Evolutionary conservation across 805 yeast genomes (phyloP).

Genomic region (Lipomyces orientalis): DNA sequence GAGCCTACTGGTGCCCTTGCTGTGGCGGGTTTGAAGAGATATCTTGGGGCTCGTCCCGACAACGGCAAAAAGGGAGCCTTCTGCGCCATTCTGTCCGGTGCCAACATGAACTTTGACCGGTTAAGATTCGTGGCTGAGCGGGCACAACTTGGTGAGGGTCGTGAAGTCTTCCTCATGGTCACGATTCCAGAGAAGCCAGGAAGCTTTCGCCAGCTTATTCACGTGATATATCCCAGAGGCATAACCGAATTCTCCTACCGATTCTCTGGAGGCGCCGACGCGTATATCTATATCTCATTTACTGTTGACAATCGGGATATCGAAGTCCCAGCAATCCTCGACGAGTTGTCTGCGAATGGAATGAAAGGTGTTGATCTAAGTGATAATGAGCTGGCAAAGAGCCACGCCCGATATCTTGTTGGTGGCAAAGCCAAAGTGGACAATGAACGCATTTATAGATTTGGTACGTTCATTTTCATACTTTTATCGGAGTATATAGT

Average conservation of each 20-base stretch:
- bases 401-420: conserved; percentile 93
- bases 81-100: conserved; percentile 90
- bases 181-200: conserved; percentile 95
- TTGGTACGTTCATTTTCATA: conserved; percentile 42
- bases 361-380: conserved; percentile 83
- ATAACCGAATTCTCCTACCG: conserved; percentile 96
- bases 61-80: conserved; percentile 71
- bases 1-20: conserved; percentile 98
- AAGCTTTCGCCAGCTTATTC: conserved; percentile 78
- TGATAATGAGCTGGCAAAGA: conserved; percentile 91
- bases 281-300: conserved; percentile 87
- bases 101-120: conserved; percentile 97
- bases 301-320: conserved; percentile 72
- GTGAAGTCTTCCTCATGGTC: conserved; percentile 88
- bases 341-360: conserved; percentile 53
- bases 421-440: conserved; percentile 83
- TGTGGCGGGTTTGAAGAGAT: conserved; percentile 92
- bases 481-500: background rate
- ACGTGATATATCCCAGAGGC: conserved; percentile 79
- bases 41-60: conserved; percentile 70
- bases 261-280: conserved; percentile 56
- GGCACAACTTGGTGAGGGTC: conserved; percentile 98
- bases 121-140: conserved; percentile 95
- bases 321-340: conserved; percentile 71
- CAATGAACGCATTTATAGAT: conserved; percentile 77